Evolutionary conservation across 1,284 basidiomycete species (phyloP).

Genomic region (Microbotryum scabiosae): DNA sequence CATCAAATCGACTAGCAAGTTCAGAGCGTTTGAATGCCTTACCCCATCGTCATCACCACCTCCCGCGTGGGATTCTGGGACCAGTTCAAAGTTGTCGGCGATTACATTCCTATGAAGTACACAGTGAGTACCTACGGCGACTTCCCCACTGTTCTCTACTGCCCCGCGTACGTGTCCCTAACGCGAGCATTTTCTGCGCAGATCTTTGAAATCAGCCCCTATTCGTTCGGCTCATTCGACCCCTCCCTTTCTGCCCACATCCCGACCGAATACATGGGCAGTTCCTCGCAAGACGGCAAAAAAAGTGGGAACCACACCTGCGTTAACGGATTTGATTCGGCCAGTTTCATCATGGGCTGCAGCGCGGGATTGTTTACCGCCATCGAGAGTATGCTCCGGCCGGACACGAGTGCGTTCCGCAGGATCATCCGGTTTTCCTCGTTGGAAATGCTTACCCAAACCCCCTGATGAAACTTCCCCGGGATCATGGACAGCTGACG

Average conservation of each 20-base stretch:
- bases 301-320: conserved; percentile 41
- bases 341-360: conserved; percentile 45
- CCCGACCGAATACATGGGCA: conserved; percentile 53
- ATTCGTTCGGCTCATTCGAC: conserved; percentile 61
- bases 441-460: no score
- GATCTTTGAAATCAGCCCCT: conserved; percentile 48
- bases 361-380: conserved; percentile 19
- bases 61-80: conserved; percentile 4
- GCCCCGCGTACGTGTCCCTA: no score
- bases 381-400: no score
- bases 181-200: no score
- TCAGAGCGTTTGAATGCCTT: conserved; percentile 26
- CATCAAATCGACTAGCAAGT: conserved; percentile 25
- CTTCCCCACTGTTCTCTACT: no score
- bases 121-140: background rate
- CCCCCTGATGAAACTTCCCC: no score
- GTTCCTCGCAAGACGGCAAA: conserved; percentile 48
- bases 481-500: no score
- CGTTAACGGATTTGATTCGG: conserved; percentile 58
- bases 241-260: conserved; percentile 54
- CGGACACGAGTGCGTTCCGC: no score
- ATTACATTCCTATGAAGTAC: conserved; percentile 27
- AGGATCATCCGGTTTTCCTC: no score
- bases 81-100: conserved; percentile 5
- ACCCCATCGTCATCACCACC: conserved; percentile 30